Percentiles rank a stretch among this genome's conserved stretches.
phyloP scores from a whole-genome alignment of 1,139 yeast genomes.

The Yamadazyma membranifaciens region DNA sequence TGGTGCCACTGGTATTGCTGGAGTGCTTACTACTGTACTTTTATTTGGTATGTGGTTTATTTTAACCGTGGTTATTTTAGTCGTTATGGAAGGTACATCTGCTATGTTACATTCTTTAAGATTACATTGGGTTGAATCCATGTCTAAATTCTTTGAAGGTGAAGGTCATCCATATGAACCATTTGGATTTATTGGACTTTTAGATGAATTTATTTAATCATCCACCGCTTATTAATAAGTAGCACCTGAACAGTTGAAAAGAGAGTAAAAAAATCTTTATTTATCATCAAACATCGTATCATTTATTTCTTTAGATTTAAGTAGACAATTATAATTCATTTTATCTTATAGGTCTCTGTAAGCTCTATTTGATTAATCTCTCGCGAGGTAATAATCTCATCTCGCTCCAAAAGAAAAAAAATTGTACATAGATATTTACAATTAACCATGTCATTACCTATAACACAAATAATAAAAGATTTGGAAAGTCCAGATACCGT shows the following conservation, averaged over 20 bases:
- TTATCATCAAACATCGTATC: background rate
- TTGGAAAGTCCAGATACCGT: constrained; percentile 36
- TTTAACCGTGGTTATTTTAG: constrained; percentile 69
- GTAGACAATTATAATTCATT: background rate
- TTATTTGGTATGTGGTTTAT: constrained; percentile 80
- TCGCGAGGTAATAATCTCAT: constrained; percentile 12
- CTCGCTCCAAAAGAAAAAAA: constrained; percentile 8
- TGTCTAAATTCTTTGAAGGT: constrained; percentile 84
- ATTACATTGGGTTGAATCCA: constrained; percentile 85
- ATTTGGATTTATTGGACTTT: constrained; percentile 47
- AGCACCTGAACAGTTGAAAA: too few relatives aligned
- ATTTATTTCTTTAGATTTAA: background rate
- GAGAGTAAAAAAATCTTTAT: background rate
- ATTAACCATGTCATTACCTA: constrained; percentile 31
- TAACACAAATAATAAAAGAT: constrained; percentile 31
- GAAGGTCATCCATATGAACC: constrained; percentile 75
- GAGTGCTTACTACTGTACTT: constrained; percentile 52
- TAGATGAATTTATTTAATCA: constrained; percentile 15
- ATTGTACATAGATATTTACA: too few relatives aligned
- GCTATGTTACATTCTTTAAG: constrained; percentile 85
- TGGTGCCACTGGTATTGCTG: constrained; percentile 48
- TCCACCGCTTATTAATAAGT: background rate
- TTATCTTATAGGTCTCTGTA: too few relatives aligned
- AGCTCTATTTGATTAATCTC: background rate
- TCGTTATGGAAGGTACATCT: constrained; percentile 82